Evolutionary conservation across 495 filamentous ascomycete species (phyloP), one percentile per base, ranked within the genome.

Genomic region (Cudoniella acicularis): DNA sequence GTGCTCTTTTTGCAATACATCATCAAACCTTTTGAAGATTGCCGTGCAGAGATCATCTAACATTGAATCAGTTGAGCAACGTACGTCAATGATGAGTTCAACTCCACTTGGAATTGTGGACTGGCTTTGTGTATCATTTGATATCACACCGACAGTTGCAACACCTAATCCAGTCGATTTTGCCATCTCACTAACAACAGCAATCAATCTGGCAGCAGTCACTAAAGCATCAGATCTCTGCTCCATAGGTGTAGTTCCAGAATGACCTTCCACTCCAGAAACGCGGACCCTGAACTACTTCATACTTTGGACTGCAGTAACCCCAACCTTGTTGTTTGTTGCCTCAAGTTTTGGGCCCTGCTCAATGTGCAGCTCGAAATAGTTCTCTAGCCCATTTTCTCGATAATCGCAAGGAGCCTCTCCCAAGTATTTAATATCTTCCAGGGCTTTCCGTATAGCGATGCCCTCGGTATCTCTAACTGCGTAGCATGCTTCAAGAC

Each of bases 311-410:
- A 88, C 86, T 26, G 84, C 88, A n/a, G 77, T 79, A 11, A 91
- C 79, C 9, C 88, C 88, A n/a, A 91, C 78, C 36, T 83, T 83
- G 63, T 86, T 79, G 22, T 76, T 71, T 21, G 80, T 74, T 1
- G 75, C 71, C 52, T 89, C 80, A 1, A 92, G 78, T 24, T 85
- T 80, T 16, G 87, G 87, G 0, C 88, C 88, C 69, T 92, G 89
- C 66, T 92, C 89, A 52, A 92, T 92, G 63, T 92, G 89, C 1
- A 92, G 73, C 66, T 93, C 89, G 68, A 93, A 92, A 66, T 92
- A 87, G 0, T 87, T 87, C 18, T 82, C 87, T 74, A 93, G 82
- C 0, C 86, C 87, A 11, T 81, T 84, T 52, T 78, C 70, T 56
- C 79, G 74, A 67, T 86, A 79, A 45, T 77, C 82, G 11, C 79